Base-by-base conservation (phyloP, 2,329 filamentous ascomycete species). In the Whalleya microplaca region DNA sequence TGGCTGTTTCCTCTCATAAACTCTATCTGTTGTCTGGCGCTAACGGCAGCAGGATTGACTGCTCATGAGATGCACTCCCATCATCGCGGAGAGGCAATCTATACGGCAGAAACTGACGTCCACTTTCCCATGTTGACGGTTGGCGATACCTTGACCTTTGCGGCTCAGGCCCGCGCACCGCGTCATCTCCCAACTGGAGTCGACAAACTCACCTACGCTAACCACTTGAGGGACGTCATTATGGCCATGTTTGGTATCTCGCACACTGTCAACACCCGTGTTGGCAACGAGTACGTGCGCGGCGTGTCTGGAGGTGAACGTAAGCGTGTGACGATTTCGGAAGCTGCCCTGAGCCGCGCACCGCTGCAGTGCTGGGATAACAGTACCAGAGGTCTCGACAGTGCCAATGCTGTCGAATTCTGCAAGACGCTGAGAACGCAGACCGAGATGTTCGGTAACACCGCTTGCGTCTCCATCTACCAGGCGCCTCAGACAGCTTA, bases 61-160 rank as follows among this genome's bases (percentile, higher is more conserved):
- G 82, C 90, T 53, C 76, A 90, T 68, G 84, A 91, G 69, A 94
- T 95, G 89, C 85, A 90, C 74, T 84, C 84, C 10, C 79, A 84
- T 59, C 92, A 94, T 76, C 87, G 90, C 23, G 91, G 91, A 63
- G 91, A 96, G 74, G 90, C 90, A 59, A 93, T 95, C 71, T 95
- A 95, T 75, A 93, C 90, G 0, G 90, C 90, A 56, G 91, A 95
- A 72, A 87, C 91, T 37, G 92, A 96, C 70, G 87, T 90, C 3
- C 90, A 93, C 73, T 93, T 93, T 68, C 89, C 90, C 12, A 84
- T 87, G 75, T 75, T 95, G 66, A 87, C 84, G 1, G 90, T 94
- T 43, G 89, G 89, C 49, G 88, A 94, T 66, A 95, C 91, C 1
- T 80, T 94, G 45, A 87, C 85, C 52, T 94, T 94, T 60, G 90